Percentiles rank a stretch among this genome's conserved stretches.
Evolutionary conservation across 2,329 filamentous ascomycete genomes (phyloP).

Genomic region (Penicillium hesseltinei): DNA sequence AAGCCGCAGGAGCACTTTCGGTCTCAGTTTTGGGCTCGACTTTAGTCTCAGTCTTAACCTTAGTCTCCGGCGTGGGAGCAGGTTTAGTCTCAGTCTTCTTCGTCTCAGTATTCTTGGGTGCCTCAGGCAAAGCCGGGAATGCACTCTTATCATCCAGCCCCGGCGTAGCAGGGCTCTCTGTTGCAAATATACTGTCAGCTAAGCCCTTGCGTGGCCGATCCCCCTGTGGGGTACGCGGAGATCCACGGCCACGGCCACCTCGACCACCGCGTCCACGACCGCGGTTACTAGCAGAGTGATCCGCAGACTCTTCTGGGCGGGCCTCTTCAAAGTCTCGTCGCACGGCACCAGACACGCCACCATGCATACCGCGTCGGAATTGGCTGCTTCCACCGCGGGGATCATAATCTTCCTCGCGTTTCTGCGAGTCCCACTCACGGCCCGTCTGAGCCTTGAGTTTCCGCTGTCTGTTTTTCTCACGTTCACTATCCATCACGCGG

Average conservation of each 20-base stretch:
- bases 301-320: constrained; percentile 21
- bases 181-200: constrained; percentile 16
- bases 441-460: constrained; percentile 59
- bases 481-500: constrained; percentile 61
- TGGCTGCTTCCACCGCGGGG: constrained; percentile 43
- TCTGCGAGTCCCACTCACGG: constrained; percentile 63
- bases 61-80: not conserved
- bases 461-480: constrained; percentile 59
- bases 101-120: constrained; percentile 22
- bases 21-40: not conserved
- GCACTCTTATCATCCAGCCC: constrained; percentile 33
- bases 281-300: constrained; percentile 27
- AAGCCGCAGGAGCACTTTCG: not conserved
- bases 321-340: constrained; percentile 32
- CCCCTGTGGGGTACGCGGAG: constrained; percentile 25
- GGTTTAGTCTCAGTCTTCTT: not conserved
- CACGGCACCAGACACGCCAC: constrained; percentile 45
- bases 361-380: constrained; percentile 52
- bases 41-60: not conserved
- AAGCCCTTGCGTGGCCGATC: constrained; percentile 22
- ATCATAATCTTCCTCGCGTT: constrained; percentile 56
- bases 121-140: constrained; percentile 37
- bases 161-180: constrained; percentile 16
- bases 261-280: constrained; percentile 31
- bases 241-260: constrained; percentile 28